Base-by-base conservation (phyloP, 768 basidiomycete species). In the Naganishia vishniacii region DNA sequence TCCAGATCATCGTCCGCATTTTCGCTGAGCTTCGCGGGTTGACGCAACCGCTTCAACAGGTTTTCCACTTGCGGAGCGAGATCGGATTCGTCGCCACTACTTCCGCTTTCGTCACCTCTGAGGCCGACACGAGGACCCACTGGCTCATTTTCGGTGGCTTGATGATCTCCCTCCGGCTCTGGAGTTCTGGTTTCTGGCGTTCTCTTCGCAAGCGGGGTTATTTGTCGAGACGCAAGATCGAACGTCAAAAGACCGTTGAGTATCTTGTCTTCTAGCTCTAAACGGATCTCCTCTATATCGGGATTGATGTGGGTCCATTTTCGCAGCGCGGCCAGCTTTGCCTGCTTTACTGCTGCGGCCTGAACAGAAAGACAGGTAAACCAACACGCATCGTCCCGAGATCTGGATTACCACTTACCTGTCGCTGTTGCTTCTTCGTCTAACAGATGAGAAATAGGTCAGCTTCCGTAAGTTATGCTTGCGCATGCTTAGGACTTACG, bases 221-320 rank as follows among this genome's bases (percentile, higher is more conserved):
- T 40, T 26, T 56, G 53, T 25, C 53, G 32, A 12, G 53, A 56
- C 12, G 53, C 53, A 13, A 56, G 53, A 20, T 56, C 53, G 37
- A 56, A 56, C 23, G 37, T 56, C 25, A 77, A 48, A 16, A 73
- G 53, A 20, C 71, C 70, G 61, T 70, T 67, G 12, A 77, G 67
- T 9, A 74, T 26, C 13, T 64, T 61, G 62, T 77, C 75, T 11
- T 42, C 20, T 4, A 74, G 59, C 34, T 41, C 58, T 0, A 56
- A 46, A 64, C 72, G 70, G 4, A 69, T 68, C 8, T 64, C 37
- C 16, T 64, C 48, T 7, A 67, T 62, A 59, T 66, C 68, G 9
- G 65, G 68, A 58, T 77, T 74, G 64, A 75, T 65, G 64, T 78
- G 78, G 0, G 65, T 67, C 75, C 75, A 78, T 56, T 72, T 69